Conservation (phyloP, 1,284 basidiomycete species). For the Moesziomyces aphidis region DNA sequence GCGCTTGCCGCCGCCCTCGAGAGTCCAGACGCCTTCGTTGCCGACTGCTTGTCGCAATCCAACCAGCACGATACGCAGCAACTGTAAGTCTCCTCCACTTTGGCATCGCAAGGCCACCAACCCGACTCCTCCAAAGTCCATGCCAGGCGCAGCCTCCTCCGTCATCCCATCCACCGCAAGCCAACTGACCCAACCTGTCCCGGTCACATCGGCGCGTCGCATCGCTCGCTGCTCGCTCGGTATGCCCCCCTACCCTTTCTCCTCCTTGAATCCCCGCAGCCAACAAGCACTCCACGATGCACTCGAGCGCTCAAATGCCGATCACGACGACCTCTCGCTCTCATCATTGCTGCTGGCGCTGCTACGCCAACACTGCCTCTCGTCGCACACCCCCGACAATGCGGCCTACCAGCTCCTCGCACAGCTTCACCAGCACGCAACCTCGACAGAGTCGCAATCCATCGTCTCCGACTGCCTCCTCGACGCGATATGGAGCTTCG, state of each 20-base stretch:
- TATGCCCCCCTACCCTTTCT: neutral
- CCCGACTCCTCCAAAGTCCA: neutral
- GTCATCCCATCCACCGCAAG: neutral
- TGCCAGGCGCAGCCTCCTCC: too few relatives aligned
- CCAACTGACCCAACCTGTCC: conserved; percentile 13
- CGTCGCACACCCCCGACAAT: conserved; percentile 7
- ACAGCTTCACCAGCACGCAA: neutral
- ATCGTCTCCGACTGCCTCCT: conserved; percentile 38
- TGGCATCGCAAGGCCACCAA: neutral
- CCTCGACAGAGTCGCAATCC: neutral
- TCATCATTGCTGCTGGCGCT: conserved; percentile 8
- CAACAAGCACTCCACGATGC: conserved; percentile 13
- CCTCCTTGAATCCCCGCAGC: conserved; percentile 2
- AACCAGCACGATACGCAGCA: conserved; percentile 21
- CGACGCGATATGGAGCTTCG: conserved; percentile 60
- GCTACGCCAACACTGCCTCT: conserved; percentile 15
- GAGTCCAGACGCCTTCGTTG: conserved; percentile 14
- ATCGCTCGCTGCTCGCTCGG: conserved; percentile 8
- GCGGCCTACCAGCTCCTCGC: conserved; percentile 7
- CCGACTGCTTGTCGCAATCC: conserved; percentile 20
- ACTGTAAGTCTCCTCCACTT: conserved; percentile 29
- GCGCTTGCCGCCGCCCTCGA: neutral
- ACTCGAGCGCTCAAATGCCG: neutral
- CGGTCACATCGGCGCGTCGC: conserved; percentile 6
- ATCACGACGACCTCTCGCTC: conserved; percentile 5